Base-by-base conservation (phyloP, 805 yeast genomes). In the Blastobotrys chiropterorum region DNA sequence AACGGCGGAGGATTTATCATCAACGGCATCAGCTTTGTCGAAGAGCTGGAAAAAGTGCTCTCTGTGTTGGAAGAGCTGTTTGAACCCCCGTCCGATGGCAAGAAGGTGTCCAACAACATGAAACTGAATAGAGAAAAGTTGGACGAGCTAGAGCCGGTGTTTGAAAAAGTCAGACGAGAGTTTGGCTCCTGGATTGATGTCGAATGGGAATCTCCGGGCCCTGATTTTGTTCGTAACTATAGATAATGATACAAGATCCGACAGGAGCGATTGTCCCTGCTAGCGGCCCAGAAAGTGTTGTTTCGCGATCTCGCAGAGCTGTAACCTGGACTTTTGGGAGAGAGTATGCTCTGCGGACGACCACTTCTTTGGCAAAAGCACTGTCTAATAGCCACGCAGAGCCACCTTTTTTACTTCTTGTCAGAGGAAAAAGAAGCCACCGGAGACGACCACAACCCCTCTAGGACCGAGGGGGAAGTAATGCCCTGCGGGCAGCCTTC, bases 1-100 rank as follows among this genome's bases (percentile, higher is more conserved):
- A 54, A 54, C 31, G 57, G 57, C n/a, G 57, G 57, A 13, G 57
- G 57, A 5, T 40, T 49, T 26, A 38, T 54, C 6, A 54, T 54
- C 26, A 52, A 48, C 40, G 57, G 57, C 17, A 39, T 54, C 34
- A 48, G 53, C 30, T 48, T 38, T 19, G 19, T 52, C n/a, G 49
- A 54, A 8, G 57, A 54, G 34, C 50, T 54, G 13, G 53, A 52
- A 17, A 15, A 21, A 3, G 44, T 54, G 16, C 48, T 54, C 13
- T 19, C 17, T 11, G 51, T 44, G 14, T 51, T 48, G 31, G 14
- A 15, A 8, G 55, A 54, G 49, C 6, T 54, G 47, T 39, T 48
- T 30, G n/a, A 44, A 3, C 20, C 43, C 2, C 40, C 38, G 8
- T 6, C 8, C 7, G 38, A 43, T 7, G 40, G 41, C 47, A 40